phyloP scores from a whole-genome alignment of 2,329 filamentous ascomycete genomes.

The Neopestalotiopsis rosae region DNA sequence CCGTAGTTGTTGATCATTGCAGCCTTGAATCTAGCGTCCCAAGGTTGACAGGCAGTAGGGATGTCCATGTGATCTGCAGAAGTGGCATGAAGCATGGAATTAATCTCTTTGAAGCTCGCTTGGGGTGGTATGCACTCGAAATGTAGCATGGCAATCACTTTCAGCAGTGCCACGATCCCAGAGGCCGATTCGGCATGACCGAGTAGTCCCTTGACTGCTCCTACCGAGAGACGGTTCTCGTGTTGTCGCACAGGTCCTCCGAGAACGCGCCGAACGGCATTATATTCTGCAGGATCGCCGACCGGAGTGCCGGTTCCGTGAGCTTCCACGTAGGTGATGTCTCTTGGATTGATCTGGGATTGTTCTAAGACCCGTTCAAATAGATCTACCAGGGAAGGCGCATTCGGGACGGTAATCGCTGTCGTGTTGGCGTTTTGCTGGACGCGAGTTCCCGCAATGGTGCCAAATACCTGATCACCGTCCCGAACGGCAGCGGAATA shows the following conservation, averaged over 20 bases:
- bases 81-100: conserved; percentile 45
- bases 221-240: conserved; percentile 46
- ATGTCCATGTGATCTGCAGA: conserved; percentile 39
- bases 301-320: conserved; percentile 75
- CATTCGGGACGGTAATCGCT: conserved; percentile 67
- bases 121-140: conserved; percentile 49
- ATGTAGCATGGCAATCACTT: conserved; percentile 29
- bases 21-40: conserved; percentile 28
- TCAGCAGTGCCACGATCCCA: conserved; percentile 30
- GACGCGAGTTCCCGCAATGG: conserved; percentile 56
- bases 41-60: conserved; percentile 19
- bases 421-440: conserved; percentile 67
- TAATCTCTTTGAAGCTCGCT: conserved; percentile 53
- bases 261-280: conserved; percentile 64
- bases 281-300: conserved; percentile 72
- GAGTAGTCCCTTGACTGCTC: conserved; percentile 52
- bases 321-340: conserved; percentile 70
- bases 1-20: conserved; percentile 58
- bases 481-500: conserved; percentile 25
- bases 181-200: conserved; percentile 50
- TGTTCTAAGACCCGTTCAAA: conserved; percentile 63
- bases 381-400: conserved; percentile 65
- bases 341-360: conserved; percentile 56
- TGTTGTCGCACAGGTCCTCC: conserved; percentile 46
- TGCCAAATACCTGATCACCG: conserved; percentile 51